These are phyloP conservation scores for Carex pumila DNA, from an alignment of 176 grass and related monocot genomes.

Conservation along the genomic window DNA sequence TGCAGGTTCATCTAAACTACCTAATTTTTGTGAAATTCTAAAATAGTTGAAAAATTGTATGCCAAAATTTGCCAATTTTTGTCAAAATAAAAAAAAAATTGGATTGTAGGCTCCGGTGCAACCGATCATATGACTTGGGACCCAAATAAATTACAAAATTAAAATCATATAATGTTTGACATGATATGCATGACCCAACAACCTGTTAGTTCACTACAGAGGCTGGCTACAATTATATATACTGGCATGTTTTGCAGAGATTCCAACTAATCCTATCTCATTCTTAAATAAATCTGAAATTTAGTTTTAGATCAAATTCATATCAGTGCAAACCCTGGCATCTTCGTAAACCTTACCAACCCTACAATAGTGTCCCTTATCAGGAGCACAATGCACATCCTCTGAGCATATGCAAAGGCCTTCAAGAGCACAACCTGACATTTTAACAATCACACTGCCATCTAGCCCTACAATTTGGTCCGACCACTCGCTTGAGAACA, in stretches of 20 bases:
- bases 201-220: background rate
- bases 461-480: constrained; percentile 47
- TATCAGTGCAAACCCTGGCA: constrained; percentile 39
- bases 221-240: background rate
- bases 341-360: constrained; percentile 46
- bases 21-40: no score
- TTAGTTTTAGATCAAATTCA: background rate
- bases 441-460: constrained; percentile 3
- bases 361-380: constrained; percentile 42
- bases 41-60: no score
- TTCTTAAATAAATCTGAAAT: background rate
- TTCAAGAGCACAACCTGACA: constrained; percentile 46
- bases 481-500: constrained; percentile 67
- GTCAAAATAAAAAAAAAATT: no score
- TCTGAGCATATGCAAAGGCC: constrained; percentile 56
- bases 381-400: constrained; percentile 52
- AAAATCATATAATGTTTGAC: no score
- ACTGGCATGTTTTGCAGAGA: background rate
- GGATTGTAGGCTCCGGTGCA: no score
- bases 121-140: no score
- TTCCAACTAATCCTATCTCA: background rate
- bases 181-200: background rate
- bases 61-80: no score
- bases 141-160: no score
- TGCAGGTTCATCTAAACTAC: no score